These are phyloP conservation scores for Ustilago bromivora DNA, from an alignment of 1,284 basidiomycete species.

Conservation along the genomic window DNA sequence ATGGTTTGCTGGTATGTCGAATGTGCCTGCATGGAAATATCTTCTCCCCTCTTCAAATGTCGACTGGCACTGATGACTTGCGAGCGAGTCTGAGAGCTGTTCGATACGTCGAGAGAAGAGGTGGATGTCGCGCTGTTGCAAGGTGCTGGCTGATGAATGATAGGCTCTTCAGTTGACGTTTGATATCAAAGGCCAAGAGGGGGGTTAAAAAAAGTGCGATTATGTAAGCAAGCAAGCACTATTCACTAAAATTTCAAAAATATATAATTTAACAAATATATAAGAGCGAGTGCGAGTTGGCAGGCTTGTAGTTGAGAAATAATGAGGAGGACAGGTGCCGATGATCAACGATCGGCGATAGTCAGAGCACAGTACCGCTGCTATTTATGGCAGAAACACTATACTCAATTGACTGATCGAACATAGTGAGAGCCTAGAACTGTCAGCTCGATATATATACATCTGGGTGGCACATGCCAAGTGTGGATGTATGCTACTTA, in stretches of 20 bases:
- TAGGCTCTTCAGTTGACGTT: background rate
- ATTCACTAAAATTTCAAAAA: conserved; percentile 1
- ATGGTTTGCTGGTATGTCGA: conserved; percentile 2
- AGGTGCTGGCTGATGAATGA: background rate
- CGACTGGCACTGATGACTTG: background rate
- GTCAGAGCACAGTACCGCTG: too few relatives aligned
- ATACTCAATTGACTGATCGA: too few relatives aligned
- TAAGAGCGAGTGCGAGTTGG: background rate
- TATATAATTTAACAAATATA: background rate
- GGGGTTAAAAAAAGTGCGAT: conserved; percentile 8
- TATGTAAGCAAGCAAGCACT: conserved; percentile 19
- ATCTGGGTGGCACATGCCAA: too few relatives aligned
- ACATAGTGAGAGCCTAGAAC: too few relatives aligned
- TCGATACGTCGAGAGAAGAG: too few relatives aligned
- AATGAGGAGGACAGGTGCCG: too few relatives aligned
- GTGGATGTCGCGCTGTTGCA: background rate
- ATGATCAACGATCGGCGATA: too few relatives aligned
- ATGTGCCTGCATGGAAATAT: conserved; percentile 8
- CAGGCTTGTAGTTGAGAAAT: too few relatives aligned
- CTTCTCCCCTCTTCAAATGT: background rate
- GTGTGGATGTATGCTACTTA: too few relatives aligned
- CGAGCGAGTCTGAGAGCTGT: too few relatives aligned
- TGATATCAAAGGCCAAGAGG: background rate
- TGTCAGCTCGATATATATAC: too few relatives aligned
- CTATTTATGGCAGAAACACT: too few relatives aligned